Base-by-base conservation (phyloP, 2,329 filamentous ascomycete genomes). In the Sporothrix phasma region DNA sequence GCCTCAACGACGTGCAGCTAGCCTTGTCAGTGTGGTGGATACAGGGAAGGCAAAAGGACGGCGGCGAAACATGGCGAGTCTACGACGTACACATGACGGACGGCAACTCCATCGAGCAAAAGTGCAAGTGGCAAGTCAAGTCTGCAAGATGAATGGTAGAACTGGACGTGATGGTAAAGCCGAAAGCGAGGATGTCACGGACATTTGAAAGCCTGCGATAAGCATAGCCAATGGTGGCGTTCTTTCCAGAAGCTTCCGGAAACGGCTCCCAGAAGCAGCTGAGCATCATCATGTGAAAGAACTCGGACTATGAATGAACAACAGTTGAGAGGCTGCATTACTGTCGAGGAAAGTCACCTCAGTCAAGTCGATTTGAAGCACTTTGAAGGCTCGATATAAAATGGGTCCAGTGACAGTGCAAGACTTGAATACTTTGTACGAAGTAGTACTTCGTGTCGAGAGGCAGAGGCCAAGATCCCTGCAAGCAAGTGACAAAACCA, bases 371-470 rank as follows among this genome's bases (percentile, higher is more conserved):
- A 37, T 7, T 37, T 10, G 41, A 43, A 5, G 41, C 41, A 17
- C 5, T 19, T 43, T 17, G 34, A 2, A 7, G 13, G 8, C 10
- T 46, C 39, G 39, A 45, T 19, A 43, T 31, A 43, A 43, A 31
- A 26, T 43, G 56, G 39, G 24, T 29, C 56, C 8, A 13, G 3
- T 1, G 26, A 26, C 53, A 15, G 37, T 58, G 54, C 37, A 58
- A 43, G 39, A 59, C 24, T n/a, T n/a, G n/a, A n/a, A 59, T 59
- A 59, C 45, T 59, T 58, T n/a, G 19, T n/a, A n/a, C n/a, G n/a
- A n/a, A n/a, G n/a, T n/a, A n/a, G n/a, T n/a, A n/a, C n/a, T n/a
- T 58, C 54, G 54, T 58, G 54, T 58, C 39, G 37, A 43, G 39
- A 13, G n/a, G n/a, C n/a, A n/a, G n/a, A n/a, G n/a, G n/a, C n/a